Percentiles rank a stretch among this genome's conserved stretches.
These are phyloP conservation scores for Coniophora puteana DNA, from an alignment of 1,284 basidiomycete species.

Conservation along the genomic window DNA sequence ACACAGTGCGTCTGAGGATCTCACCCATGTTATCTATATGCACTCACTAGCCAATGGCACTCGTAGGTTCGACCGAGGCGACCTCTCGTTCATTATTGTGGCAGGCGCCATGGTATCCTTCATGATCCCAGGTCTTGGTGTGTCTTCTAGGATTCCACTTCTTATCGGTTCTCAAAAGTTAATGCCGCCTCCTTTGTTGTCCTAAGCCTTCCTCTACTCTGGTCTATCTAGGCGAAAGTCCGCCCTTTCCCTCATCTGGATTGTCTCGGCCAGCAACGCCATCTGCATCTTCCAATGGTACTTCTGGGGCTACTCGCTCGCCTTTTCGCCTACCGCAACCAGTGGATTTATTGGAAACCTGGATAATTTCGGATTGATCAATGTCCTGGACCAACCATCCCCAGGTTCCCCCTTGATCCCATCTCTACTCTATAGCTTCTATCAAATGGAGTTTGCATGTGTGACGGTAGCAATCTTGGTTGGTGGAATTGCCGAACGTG, in stretches of 20 bases:
- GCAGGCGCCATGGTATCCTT: constrained; percentile 79
- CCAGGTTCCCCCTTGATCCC: constrained; percentile 73
- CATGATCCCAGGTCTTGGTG: constrained; percentile 78
- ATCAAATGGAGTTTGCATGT: constrained; percentile 86
- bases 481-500: constrained; percentile 86
- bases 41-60: constrained; percentile 5
- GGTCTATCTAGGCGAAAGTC: constrained; percentile 79
- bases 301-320: constrained; percentile 83
- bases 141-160: constrained; percentile 18
- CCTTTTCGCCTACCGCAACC: constrained; percentile 73
- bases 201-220: constrained; percentile 83
- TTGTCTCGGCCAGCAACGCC: constrained; percentile 66
- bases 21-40: not conserved
- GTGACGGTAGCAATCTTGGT: constrained; percentile 75
- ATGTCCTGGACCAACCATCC: constrained; percentile 75
- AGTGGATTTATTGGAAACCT: constrained; percentile 82
- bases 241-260: constrained; percentile 68
- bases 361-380: constrained; percentile 61
- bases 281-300: constrained; percentile 90
- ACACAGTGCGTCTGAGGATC: constrained; percentile 20
- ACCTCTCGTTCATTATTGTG: constrained; percentile 75
- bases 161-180: constrained; percentile 3
- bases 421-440: constrained; percentile 77
- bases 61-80: constrained; percentile 60
- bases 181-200: constrained; percentile 8